Evolutionary conservation across 768 basidiomycete species (phyloP).

Genomic region (Suillus occidentalis): DNA sequence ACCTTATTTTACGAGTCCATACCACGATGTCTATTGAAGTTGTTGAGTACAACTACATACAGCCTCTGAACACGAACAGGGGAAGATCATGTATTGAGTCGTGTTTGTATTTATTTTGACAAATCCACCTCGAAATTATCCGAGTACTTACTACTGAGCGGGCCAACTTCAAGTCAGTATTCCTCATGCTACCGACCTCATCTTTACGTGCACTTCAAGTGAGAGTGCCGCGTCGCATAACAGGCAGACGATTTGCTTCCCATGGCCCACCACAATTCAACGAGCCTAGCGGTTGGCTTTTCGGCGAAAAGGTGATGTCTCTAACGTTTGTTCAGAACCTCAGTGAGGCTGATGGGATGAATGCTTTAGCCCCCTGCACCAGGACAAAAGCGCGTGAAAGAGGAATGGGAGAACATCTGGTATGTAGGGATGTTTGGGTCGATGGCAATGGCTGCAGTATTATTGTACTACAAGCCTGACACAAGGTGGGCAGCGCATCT

Average conservation of each 20-base stretch:
- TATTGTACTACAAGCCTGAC: conserved; percentile 91
- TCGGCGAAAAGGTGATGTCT: conserved; percentile 78
- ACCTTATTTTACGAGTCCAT: conserved; percentile 36
- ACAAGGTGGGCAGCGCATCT: conserved; percentile 61
- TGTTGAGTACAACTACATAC: neutral
- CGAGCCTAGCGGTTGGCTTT: conserved; percentile 84
- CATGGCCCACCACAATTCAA: conserved; percentile 84
- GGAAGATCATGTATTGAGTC: conserved; percentile 13
- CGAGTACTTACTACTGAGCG: no score
- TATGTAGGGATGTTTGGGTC: conserved; percentile 89
- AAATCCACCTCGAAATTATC: conserved; percentile 7
- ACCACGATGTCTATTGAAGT: neutral
- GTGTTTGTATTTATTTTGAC: conserved; percentile 29
- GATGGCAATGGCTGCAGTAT: conserved; percentile 71
- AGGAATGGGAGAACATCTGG: conserved; percentile 91
- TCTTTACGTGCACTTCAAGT: conserved; percentile 41
- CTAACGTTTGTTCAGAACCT: neutral
- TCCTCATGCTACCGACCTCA: conserved; percentile 46
- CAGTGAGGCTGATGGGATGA: conserved; percentile 3
- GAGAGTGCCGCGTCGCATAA: conserved; percentile 20
- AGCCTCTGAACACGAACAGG: neutral
- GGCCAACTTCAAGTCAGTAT: conserved; percentile 1
- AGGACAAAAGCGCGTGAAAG: conserved; percentile 83
- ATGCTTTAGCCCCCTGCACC: conserved; percentile 63
- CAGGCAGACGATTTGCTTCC: conserved; percentile 56